Percentiles rank a stretch among this genome's conserved stretches.
phyloP scores from a whole-genome alignment of 225 moss, liverwort and hornwort species.

The Bryum argenteum region DNA sequence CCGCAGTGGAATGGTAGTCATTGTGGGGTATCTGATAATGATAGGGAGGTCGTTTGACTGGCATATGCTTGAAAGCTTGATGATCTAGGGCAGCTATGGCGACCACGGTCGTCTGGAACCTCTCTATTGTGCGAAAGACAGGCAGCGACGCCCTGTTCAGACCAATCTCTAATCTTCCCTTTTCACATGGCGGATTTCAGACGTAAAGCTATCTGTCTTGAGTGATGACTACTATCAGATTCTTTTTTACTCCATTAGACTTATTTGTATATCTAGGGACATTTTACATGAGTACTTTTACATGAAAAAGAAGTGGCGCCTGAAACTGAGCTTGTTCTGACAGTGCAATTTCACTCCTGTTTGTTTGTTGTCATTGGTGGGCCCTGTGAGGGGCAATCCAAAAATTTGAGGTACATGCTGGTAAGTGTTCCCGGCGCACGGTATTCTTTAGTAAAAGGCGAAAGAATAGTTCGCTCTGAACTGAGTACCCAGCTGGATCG shows the following conservation, averaged over 20 bases:
- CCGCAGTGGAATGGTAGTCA: background rate
- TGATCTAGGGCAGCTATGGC: slow-evolving; percentile 21
- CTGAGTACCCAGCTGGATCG: slow-evolving; percentile 25
- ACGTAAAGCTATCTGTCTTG: no score
- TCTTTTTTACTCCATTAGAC: no score
- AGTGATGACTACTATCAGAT: no score
- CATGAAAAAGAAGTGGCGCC: no score
- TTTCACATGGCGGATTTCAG: background rate
- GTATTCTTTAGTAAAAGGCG: slow-evolving; percentile 52
- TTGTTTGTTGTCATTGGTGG: no score
- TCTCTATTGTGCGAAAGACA: background rate
- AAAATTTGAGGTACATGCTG: background rate
- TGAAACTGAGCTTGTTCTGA: no score
- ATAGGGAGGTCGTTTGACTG: no score
- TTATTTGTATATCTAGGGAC: no score
- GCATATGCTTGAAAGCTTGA: background rate
- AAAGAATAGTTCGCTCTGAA: slow-evolving; percentile 44
- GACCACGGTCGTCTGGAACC: background rate
- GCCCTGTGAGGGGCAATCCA: background rate
- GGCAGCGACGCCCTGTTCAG: background rate
- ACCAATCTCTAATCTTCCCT: background rate
- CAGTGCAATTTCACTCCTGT: no score
- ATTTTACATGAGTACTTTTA: no score
- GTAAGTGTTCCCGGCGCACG: slow-evolving; percentile 26
- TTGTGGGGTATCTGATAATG: background rate